These are phyloP conservation scores for Tricholoma matsutake DNA, from an alignment of 768 basidiomycete genomes.

Conservation along the genomic window DNA sequence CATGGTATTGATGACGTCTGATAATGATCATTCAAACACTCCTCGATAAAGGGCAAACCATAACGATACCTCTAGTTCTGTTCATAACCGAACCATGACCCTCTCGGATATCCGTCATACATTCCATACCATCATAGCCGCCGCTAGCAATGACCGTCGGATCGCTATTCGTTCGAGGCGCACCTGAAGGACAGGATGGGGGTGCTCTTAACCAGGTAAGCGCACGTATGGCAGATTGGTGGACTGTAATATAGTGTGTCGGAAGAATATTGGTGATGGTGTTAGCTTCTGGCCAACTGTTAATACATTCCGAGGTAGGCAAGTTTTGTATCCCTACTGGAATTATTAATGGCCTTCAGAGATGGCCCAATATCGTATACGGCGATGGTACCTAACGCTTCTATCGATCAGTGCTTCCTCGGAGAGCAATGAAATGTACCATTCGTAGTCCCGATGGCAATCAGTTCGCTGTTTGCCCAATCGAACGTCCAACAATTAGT, in stretches of 20 bases:
- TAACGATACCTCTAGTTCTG: slow-evolving; percentile 63
- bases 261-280: slow-evolving; percentile 51
- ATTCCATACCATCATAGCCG: slow-evolving; percentile 78
- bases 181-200: slow-evolving; percentile 45
- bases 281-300: slow-evolving; percentile 17
- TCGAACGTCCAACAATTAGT: slow-evolving; percentile 78
- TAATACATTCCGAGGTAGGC: neutral
- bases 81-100: slow-evolving; percentile 66
- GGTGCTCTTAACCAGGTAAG: slow-evolving; percentile 76
- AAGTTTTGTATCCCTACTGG: slow-evolving; percentile 22
- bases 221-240: slow-evolving; percentile 78
- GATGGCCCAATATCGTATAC: slow-evolving; percentile 52
- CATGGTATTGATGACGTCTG: slow-evolving; percentile 71
- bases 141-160: slow-evolving; percentile 75
- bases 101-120: slow-evolving; percentile 76
- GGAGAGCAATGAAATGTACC: slow-evolving; percentile 41
- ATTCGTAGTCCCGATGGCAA: slow-evolving; percentile 83
- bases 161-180: slow-evolving; percentile 44
- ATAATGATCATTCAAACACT: neutral
- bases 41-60: neutral
- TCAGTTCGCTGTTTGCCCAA: slow-evolving; percentile 82
- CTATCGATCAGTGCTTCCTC: slow-evolving; percentile 43
- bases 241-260: slow-evolving; percentile 67
- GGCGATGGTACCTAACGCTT: slow-evolving; percentile 55
- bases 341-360: slow-evolving; percentile 29